Percentiles rank a stretch among this genome's conserved stretches.
Evolutionary conservation across 2,329 filamentous ascomycete genomes (phyloP).

Genomic region (Penicillium psychrosexuale): DNA sequence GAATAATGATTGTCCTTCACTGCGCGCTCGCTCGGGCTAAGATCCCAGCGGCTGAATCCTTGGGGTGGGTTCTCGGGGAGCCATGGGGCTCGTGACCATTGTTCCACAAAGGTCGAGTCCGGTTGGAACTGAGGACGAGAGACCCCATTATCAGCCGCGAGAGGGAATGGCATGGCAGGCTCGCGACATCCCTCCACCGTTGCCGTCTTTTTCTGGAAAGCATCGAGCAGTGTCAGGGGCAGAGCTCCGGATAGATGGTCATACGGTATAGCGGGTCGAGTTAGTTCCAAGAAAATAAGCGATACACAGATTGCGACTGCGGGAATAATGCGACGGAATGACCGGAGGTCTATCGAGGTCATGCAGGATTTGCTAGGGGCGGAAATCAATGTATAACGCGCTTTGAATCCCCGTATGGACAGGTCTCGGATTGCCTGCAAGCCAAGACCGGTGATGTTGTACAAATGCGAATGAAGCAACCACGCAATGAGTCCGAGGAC

Average conservation of each 20-base stretch:
- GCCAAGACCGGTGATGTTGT: conserved; percentile 25
- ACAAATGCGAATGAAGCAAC: conserved; percentile 29
- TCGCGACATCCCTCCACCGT: conserved; percentile 23
- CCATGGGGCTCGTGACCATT: conserved; percentile 31
- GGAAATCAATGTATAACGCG: conserved; percentile 21
- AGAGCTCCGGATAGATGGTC: conserved; percentile 37
- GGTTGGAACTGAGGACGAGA: conserved; percentile 11
- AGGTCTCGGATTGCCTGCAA: conserved; percentile 22
- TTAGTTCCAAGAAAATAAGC: conserved; percentile 28
- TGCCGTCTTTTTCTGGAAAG: conserved; percentile 24
- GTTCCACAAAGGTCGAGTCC: conserved; percentile 9
- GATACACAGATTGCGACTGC: conserved; percentile 21
- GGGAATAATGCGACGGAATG: conserved; percentile 19
- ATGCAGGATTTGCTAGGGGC: conserved; percentile 19
- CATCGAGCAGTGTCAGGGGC: conserved; percentile 35
- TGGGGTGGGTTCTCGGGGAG: conserved; percentile 27
- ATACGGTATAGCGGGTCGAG: conserved; percentile 36
- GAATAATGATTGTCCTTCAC: conserved; percentile 18
- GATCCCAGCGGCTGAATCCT: conserved; percentile 35
- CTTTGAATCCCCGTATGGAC: conserved; percentile 12
- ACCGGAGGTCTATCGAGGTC: conserved; percentile 17
- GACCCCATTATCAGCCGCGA: not conserved
- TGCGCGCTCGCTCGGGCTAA: conserved; percentile 13
- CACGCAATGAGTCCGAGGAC: conserved; percentile 29
- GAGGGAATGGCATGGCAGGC: conserved; percentile 28